Base-by-base conservation (phyloP, 305 asterid species). In the Fraxinus latifolia region DNA sequence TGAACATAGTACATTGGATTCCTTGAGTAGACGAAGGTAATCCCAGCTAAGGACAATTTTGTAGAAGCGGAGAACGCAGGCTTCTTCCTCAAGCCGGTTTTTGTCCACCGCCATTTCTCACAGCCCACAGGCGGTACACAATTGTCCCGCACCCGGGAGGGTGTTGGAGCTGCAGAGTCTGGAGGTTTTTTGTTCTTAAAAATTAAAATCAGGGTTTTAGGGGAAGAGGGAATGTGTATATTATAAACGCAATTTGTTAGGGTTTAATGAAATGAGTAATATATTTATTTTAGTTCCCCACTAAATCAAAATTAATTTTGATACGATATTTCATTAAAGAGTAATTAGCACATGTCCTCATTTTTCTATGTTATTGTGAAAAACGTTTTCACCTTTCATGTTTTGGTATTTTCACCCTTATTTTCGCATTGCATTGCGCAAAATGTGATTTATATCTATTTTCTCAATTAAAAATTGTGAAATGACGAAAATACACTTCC, bases 21-120 rank as follows among this genome's bases (percentile, higher is more conserved):
- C 94, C 17, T 87, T 82, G 86, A 90, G 87, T 14, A 94, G 79
- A 79, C 88, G 97, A 71, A 88, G 79, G 83, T 92, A 96, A 83
- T 96, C 99, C 99, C 98, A 96, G 55, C 90, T 84, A 34, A 96
- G 98, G 31, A 96, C 94, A 15, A 92, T 93, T 58, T 90, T 91
- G 87, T 91, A 92, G 73, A 96, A 96, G 65, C 97, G 96, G 83
- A 81, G 90, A 87, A 90, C 79, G 44, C 84, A 81, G 4, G 91
- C 82, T 84, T 93, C 98, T 77, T 88, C 93, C 67, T 93, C 95
- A 33, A 87, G 82, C 84, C 84, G 90, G 85, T 77, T 89, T 89
- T 85, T 91, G 79, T 94, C 97, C 17, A 91, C 90, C 68, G 97
- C 97, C 98, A 94, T 90, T 5, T 17, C 65, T 17, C 25, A 53